Evolutionary conservation across 768 basidiomycete genomes (phyloP).

Genomic region (Lentinus brumalis): DNA sequence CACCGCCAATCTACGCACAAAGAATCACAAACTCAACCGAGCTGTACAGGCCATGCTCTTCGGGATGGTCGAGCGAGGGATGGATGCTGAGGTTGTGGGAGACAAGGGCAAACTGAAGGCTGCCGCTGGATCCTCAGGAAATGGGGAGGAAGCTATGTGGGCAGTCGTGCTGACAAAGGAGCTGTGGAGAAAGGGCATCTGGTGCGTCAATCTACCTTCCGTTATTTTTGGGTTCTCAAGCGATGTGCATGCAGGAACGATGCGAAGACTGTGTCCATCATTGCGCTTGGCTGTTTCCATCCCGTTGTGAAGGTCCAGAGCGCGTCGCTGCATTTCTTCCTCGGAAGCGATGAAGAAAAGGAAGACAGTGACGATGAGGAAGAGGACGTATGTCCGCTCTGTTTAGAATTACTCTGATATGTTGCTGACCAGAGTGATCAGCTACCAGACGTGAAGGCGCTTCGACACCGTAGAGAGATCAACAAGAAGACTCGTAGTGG

Average conservation of each 20-base stretch:
- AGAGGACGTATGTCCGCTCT: slow-evolving; percentile 35
- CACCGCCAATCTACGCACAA: slow-evolving; percentile 83
- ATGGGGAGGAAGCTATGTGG: slow-evolving; percentile 94
- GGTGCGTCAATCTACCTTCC: slow-evolving; percentile 47
- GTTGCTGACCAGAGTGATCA: slow-evolving; percentile 28
- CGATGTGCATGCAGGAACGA: slow-evolving; percentile 61
- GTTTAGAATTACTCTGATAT: not conserved
- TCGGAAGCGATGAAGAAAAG: slow-evolving; percentile 81
- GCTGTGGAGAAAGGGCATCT: slow-evolving; percentile 90
- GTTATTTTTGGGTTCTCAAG: not conserved
- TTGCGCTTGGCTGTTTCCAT: slow-evolving; percentile 90
- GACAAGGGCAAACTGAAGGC: slow-evolving; percentile 79
- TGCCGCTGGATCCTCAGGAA: slow-evolving; percentile 38
- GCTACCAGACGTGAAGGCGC: slow-evolving; percentile 66
- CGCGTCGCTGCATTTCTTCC: slow-evolving; percentile 94
- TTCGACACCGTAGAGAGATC: slow-evolving; percentile 87
- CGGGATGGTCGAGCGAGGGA: slow-evolving; percentile 92
- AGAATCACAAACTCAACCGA: slow-evolving; percentile 95
- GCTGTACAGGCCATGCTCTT: slow-evolving; percentile 96
- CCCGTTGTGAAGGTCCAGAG: slow-evolving; percentile 93
- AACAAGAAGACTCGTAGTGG: slow-evolving; percentile 90
- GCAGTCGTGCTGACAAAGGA: slow-evolving; percentile 93
- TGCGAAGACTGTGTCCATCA: slow-evolving; percentile 89
- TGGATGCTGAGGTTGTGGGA: slow-evolving; percentile 77
- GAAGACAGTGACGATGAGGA: slow-evolving; percentile 74